Conservation (phyloP, 2,329 filamentous ascomycete species). For the Botrytis deweyae region DNA sequence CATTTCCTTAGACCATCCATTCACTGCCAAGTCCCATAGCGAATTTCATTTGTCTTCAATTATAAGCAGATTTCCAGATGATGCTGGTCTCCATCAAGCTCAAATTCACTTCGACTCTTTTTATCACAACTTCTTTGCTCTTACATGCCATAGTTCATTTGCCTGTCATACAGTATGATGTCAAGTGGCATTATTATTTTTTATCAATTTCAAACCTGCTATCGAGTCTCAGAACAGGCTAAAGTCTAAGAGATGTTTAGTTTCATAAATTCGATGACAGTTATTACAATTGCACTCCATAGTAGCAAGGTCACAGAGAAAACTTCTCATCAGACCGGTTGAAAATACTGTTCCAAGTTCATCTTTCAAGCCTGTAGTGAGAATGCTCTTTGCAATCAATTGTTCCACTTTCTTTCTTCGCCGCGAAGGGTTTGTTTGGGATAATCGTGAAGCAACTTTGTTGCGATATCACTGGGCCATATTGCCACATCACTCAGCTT, state of each 20-base stretch:
- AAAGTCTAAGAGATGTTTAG: too few species aligned
- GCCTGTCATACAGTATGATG: background rate
- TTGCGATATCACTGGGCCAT: background rate
- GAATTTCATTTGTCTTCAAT: too few species aligned
- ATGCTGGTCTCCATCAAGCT: background rate
- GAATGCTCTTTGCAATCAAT: background rate
- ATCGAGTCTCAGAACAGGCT: background rate
- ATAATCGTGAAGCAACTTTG: background rate
- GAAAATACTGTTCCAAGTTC: background rate
- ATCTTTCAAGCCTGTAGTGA: background rate
- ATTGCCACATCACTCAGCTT: background rate
- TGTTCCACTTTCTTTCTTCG: background rate
- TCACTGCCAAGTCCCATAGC: background rate
- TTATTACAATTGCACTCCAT: background rate
- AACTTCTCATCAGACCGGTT: background rate
- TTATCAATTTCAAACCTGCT: background rate
- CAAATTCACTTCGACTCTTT: background rate
- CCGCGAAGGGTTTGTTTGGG: background rate
- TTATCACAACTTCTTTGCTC: background rate
- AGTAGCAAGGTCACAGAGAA: background rate
- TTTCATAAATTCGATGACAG: background rate
- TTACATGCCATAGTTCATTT: background rate
- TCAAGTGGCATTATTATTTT: background rate
- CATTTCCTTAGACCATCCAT: background rate
- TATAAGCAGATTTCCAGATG: background rate